phyloP scores from a whole-genome alignment of 805 yeast species.

The Tetrapisispora namnaoensis region DNA sequence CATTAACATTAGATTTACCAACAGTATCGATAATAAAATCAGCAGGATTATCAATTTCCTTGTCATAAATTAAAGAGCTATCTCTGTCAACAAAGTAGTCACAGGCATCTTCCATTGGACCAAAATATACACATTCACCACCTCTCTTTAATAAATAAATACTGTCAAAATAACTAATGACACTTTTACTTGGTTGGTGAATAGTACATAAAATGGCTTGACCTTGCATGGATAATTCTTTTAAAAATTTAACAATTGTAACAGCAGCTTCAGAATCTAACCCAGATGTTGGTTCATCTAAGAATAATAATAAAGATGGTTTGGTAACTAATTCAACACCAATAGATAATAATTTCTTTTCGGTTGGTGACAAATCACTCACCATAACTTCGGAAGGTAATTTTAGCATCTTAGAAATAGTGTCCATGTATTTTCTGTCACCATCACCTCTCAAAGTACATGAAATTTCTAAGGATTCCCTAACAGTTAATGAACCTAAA shows the following conservation, averaged over 20 bases:
- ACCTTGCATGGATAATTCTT: conserved; percentile 70
- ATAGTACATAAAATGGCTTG: conserved; percentile 86
- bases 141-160: conserved; percentile 55
- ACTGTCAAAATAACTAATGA: conserved; percentile 51
- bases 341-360: conserved; percentile 80
- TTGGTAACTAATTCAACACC: conserved; percentile 90
- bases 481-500: conserved; percentile 87
- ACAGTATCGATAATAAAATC: conserved; percentile 64
- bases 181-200: conserved; percentile 82
- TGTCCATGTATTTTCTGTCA: conserved; percentile 61
- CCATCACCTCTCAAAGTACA: conserved; percentile 76
- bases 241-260: conserved; percentile 80
- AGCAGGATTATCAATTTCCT: conserved; percentile 54
- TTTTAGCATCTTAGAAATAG: conserved; percentile 36
- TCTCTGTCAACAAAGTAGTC: conserved; percentile 46
- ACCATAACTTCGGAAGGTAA: conserved; percentile 61
- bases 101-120: conserved; percentile 57
- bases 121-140: conserved; percentile 64
- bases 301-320: conserved; percentile 68
- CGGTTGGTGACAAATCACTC: conserved; percentile 62
- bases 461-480: conserved; percentile 83
- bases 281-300: conserved; percentile 95
- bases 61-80: conserved; percentile 43
- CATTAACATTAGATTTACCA: conserved; percentile 47
- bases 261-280: conserved; percentile 88